phyloP scores from a whole-genome alignment of 768 basidiomycete genomes.

The Leccinum obscurum region DNA sequence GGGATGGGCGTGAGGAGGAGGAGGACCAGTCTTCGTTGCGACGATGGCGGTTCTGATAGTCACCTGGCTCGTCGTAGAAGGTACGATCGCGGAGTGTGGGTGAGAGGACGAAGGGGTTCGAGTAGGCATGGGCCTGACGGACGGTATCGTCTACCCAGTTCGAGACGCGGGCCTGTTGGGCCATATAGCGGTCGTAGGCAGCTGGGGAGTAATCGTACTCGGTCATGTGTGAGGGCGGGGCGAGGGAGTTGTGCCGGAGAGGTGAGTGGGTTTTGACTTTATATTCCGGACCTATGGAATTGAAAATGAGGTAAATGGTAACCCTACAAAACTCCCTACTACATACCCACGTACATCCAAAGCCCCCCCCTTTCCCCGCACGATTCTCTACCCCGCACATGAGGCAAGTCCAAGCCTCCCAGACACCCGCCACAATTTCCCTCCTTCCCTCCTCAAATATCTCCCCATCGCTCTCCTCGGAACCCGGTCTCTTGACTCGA shows the following conservation, averaged over 20 bases:
- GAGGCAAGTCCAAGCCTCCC: slow-evolving; percentile 7
- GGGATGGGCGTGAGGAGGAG: slow-evolving; percentile 24
- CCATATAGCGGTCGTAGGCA: slow-evolving; percentile 46
- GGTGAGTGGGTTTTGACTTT: slow-evolving; percentile 8
- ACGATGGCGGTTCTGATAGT: not conserved
- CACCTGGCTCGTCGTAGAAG: slow-evolving; percentile 25
- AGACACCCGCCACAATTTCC: not conserved
- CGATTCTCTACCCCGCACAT: slow-evolving; percentile 26
- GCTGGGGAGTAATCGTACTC: slow-evolving; percentile 64
- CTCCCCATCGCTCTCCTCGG: not conserved
- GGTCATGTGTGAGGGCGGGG: slow-evolving; percentile 41
- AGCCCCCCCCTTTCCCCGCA: slow-evolving; percentile 28
- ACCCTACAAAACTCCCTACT: not conserved
- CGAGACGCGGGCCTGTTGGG: slow-evolving; percentile 48
- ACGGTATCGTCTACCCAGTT: slow-evolving; percentile 51
- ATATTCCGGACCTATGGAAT: slow-evolving; percentile 9
- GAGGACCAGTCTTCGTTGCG: slow-evolving; percentile 19
- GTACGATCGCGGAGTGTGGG: slow-evolving; percentile 32
- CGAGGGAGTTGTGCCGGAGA: slow-evolving; percentile 8
- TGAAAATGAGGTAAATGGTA: not conserved
- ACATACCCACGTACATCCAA: not conserved
- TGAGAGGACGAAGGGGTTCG: slow-evolving; percentile 31
- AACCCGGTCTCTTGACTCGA: not conserved
- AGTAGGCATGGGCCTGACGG: slow-evolving; percentile 27
- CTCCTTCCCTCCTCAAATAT: not conserved